These are phyloP conservation scores for Podospora tetraspora DNA, from an alignment of 495 filamentous ascomycete genomes.

Conservation along the genomic window DNA sequence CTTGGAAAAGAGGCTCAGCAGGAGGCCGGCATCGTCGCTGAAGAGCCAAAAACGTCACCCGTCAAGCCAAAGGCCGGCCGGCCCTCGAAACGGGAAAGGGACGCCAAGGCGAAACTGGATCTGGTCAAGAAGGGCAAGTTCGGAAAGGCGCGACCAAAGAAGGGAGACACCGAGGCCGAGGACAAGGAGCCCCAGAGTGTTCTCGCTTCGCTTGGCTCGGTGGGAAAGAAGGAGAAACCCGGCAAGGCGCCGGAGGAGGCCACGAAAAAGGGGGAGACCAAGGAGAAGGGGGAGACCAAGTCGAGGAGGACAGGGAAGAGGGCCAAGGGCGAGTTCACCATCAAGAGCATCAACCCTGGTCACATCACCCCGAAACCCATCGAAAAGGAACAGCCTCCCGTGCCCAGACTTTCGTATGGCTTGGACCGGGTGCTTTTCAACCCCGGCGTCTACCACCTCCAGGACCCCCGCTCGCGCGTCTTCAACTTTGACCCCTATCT, in stretches of 20 bases:
- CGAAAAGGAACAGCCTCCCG: conserved; percentile 49
- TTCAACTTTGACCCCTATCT: conserved; percentile 97
- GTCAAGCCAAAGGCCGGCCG: neutral
- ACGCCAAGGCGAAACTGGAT: neutral
- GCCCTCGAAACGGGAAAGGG: neutral
- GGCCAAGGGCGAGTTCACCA: neutral
- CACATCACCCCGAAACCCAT: conserved; percentile 30
- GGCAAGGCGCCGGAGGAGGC: neutral
- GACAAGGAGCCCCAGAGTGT: neutral
- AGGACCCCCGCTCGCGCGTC: conserved; percentile 80
- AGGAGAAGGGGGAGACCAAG: neutral
- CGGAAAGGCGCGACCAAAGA: neutral
- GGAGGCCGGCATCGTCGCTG: neutral
- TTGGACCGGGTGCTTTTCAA: conserved; percentile 93
- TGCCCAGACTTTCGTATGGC: conserved; percentile 70
- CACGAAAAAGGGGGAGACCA: neutral
- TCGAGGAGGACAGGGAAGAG: neutral
- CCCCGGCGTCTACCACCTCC: conserved; percentile 85
- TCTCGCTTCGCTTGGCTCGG: neutral
- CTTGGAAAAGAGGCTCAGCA: neutral
- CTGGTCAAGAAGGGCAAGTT: neutral
- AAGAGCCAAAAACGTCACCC: neutral
- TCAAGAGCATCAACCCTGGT: conserved; percentile 6
- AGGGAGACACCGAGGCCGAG: neutral
- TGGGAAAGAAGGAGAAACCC: neutral